A percentile compares a stretch with the other conserved stretches of the same genome.
Conservation (phyloP, 2,329 filamentous ascomycete genomes). For the Apiospora kogelbergensis region DNA sequence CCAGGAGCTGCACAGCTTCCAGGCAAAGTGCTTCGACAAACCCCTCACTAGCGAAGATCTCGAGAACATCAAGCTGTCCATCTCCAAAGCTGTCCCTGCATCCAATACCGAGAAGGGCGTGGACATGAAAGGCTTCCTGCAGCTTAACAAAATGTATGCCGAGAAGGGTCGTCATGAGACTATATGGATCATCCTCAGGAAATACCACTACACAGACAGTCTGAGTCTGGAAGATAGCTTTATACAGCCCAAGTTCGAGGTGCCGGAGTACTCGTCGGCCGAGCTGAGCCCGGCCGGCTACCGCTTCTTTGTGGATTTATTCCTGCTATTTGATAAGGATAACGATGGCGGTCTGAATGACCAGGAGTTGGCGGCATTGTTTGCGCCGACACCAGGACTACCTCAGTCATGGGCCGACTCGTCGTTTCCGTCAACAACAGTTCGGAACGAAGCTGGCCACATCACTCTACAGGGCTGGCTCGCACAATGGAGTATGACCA, state of each 20-base stretch:
- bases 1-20: constrained; percentile 86
- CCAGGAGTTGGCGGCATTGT: constrained; percentile 79
- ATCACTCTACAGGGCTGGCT: constrained; percentile 98
- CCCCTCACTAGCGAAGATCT: constrained; percentile 78
- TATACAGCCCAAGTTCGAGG: constrained; percentile 89
- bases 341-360: constrained; percentile 94
- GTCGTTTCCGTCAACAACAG: constrained; percentile 88
- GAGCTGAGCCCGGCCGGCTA: constrained; percentile 94
- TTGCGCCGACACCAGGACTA: constrained; percentile 88
- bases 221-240: constrained; percentile 89
- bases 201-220: constrained; percentile 96
- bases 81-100: constrained; percentile 66
- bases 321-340: constrained; percentile 93
- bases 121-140: constrained; percentile 78
- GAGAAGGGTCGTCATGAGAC: constrained; percentile 98
- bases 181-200: constrained; percentile 94
- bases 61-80: constrained; percentile 85
- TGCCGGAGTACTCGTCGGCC: constrained; percentile 87
- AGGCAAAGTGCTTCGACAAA: constrained; percentile 90
- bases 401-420: constrained; percentile 85
- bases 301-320: constrained; percentile 95
- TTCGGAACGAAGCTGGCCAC: constrained; percentile 91
- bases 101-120: constrained; percentile 70
- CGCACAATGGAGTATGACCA: constrained; percentile 99
- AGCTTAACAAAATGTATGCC: constrained; percentile 92